Percentiles rank a stretch among this genome's conserved stretches.
Evolutionary conservation across 2,329 filamentous ascomycete genomes (phyloP).

Genomic region (Cladosporium sp.): DNA sequence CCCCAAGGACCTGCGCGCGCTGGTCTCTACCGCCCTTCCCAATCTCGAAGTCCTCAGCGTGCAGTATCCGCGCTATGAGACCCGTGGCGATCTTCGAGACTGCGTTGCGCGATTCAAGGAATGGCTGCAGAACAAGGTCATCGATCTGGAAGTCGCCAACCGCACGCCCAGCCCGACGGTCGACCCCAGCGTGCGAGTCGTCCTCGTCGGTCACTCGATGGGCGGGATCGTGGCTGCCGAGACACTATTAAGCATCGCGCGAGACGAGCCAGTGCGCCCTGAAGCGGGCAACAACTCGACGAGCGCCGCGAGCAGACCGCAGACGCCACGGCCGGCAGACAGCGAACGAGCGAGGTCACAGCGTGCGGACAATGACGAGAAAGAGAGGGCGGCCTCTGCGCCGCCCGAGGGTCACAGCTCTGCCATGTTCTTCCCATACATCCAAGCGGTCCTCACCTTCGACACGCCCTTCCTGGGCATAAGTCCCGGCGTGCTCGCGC

Average conservation of each 20-base stretch:
- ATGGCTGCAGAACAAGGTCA: constrained; percentile 86
- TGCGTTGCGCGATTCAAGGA: constrained; percentile 68
- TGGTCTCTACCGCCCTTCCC: constrained; percentile 60
- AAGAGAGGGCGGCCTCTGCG: constrained; percentile 15
- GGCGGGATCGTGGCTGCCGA: constrained; percentile 92
- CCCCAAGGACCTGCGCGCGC: constrained; percentile 61
- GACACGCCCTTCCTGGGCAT: constrained; percentile 89
- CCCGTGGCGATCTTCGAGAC: constrained; percentile 66
- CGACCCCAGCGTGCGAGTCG: constrained; percentile 74
- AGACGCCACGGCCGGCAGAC: constrained; percentile 1
- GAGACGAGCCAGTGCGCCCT: constrained; percentile 48
- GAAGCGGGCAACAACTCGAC: constrained; percentile 2
- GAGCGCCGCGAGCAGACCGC: constrained; percentile 7
- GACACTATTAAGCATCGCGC: constrained; percentile 67
- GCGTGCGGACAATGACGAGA: constrained; percentile 9
- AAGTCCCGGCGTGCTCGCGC: constrained; percentile 73
- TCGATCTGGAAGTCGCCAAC: constrained; percentile 84
- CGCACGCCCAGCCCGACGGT: constrained; percentile 75
- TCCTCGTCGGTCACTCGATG: constrained; percentile 83
- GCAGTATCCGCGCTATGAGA: constrained; percentile 77
- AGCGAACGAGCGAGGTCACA: neutral
- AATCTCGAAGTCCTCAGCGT: constrained; percentile 60
- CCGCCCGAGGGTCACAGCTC: constrained; percentile 14
- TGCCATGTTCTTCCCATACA: constrained; percentile 81
- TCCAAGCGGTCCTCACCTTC: constrained; percentile 85